These are phyloP conservation scores for Skeletonema menzelii DNA, from an alignment of 108 stramenopile genomes.

Conservation along the genomic window DNA sequence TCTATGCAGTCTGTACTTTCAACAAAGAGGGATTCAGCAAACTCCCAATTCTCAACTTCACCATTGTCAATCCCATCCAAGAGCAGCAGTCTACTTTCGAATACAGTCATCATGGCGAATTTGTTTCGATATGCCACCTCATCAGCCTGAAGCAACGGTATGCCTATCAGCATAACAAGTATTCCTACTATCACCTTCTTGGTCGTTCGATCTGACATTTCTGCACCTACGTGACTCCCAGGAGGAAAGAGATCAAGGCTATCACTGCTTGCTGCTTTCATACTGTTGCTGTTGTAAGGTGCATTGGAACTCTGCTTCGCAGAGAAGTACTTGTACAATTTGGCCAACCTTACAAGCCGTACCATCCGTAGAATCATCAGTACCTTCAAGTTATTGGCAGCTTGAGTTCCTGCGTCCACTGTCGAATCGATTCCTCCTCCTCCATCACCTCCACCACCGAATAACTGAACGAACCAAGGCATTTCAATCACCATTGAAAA, in stretches of 20 bases:
- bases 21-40: constrained; percentile 39
- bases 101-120: constrained; percentile 46
- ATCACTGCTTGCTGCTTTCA: background rate
- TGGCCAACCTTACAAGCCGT: constrained; percentile 65
- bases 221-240: constrained; percentile 54
- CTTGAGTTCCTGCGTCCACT: constrained; percentile 38
- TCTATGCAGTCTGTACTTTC: constrained; percentile 38
- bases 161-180: constrained; percentile 52
- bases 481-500: constrained; percentile 62
- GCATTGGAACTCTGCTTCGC: constrained; percentile 17
- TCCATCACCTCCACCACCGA: background rate
- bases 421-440: constrained; percentile 10
- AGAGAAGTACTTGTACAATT: constrained; percentile 63
- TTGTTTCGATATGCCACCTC: constrained; percentile 42
- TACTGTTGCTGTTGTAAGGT: background rate
- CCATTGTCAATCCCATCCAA: constrained; percentile 6
- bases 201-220: constrained; percentile 64
- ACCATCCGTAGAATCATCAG: constrained; percentile 54
- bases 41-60: constrained; percentile 27
- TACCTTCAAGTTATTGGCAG: constrained; percentile 50
- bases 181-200: constrained; percentile 59
- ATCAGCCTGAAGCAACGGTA: constrained; percentile 47
- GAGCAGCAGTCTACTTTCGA: constrained; percentile 29
- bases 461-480: constrained; percentile 8
- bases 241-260: constrained; percentile 21